Evolutionary conservation across 805 yeast species (phyloP), one percentile per base, ranked within the genome.

Genomic region (Candida nonsorbophila): DNA sequence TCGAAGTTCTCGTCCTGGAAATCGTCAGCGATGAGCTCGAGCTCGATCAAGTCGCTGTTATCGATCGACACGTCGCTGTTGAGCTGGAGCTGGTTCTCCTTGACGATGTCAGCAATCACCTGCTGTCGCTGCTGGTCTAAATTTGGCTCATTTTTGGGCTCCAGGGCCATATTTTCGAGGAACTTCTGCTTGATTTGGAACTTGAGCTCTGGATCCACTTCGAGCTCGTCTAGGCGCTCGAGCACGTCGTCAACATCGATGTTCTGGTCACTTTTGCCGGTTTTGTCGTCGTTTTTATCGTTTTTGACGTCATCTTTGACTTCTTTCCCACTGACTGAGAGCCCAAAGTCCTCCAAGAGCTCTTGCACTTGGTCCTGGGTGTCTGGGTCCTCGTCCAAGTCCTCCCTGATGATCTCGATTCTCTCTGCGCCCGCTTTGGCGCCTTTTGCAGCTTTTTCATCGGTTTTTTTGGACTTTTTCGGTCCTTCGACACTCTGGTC

Each of bases 11-110:
- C 54, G 4, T 49, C 59, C 15, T 53, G 58, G 9, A 69, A 40
- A 8, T 72, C 72, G 28, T 67, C 74, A 0, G 80, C 77, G 2
- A 75, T 53, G 14, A 76, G 28, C 36, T 77, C 82, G 10, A 77
- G 48, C 30, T 75, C 74, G 1, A 73, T 45, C 6, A 75, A 42
- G 34, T 75, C 79, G 3, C 66, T 63, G 4, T 55, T 55, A 29
- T 62, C 68, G 8, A 33, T 27, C 31, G 32, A 31, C 9, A 39
- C 36, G n/a, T n/a, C n/a, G n/a, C n/a, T n/a, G n/a, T n/a, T n/a
- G 24, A 12, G 21, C 11, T 32, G 30, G 20, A 33, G 16, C 24
- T 28, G 25, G 31, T 43, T 37, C 24, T 43, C 47, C 26, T 39
- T 36, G 13, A 41, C 33, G 3, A 41, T 32, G n/a, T 29, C 28